Conservation (phyloP, 208 protist species). For the Acanthamoeba divionensis region DNA sequence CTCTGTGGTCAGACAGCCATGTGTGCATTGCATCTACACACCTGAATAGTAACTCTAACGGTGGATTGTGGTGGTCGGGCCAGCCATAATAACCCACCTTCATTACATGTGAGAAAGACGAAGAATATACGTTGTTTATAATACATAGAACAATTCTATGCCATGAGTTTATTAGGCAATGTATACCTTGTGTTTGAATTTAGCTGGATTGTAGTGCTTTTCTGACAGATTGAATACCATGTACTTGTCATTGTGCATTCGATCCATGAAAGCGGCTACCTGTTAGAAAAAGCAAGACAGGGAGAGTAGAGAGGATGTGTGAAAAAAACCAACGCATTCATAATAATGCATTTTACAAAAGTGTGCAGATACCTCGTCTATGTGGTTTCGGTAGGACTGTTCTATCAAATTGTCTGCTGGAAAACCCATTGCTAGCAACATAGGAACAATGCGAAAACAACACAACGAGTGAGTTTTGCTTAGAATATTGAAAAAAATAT, state of each 20-base stretch:
- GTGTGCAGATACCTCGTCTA: background rate
- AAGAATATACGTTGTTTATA: background rate
- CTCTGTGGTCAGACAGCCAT: background rate
- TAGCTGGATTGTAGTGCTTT: conserved; percentile 46
- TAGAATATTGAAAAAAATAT: no score
- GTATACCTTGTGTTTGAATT: conserved; percentile 4
- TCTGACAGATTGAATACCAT: conserved; percentile 46
- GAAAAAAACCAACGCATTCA: background rate
- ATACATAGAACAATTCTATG: background rate
- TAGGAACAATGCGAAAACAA: no score
- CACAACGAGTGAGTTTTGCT: no score
- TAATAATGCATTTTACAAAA: background rate
- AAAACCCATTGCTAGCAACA: conserved; percentile 11
- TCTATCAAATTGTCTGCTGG: conserved; percentile 26
- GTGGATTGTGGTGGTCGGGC: conserved; percentile 29
- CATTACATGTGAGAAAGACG: no score
- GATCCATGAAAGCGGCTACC: conserved; percentile 24
- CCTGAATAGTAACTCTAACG: background rate
- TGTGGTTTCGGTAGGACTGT: conserved; percentile 51
- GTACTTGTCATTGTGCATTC: background rate
- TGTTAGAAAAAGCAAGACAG: background rate
- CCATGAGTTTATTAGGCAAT: background rate
- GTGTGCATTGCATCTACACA: background rate
- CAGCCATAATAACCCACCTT: conserved; percentile 4
- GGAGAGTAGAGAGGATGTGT: background rate